phyloP scores from a whole-genome alignment of 73 alveolate species.

The Tetrahymena borealis region DNA sequence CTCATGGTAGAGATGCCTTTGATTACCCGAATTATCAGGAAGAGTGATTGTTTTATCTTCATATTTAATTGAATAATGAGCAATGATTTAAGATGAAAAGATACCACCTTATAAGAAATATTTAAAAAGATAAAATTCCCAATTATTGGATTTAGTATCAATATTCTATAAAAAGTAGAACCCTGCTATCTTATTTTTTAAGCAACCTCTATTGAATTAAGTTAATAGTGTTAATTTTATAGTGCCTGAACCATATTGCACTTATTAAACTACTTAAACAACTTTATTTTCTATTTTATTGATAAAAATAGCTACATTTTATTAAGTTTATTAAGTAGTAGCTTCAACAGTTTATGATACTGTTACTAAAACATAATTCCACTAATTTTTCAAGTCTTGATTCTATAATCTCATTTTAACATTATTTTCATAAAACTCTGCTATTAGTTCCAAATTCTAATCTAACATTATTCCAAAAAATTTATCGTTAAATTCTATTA shows the following conservation, averaged over 20 bases:
- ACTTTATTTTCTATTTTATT: not conserved
- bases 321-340: too few relatives aligned
- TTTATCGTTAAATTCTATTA: not conserved
- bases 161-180: not conserved
- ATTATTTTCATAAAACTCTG: not conserved
- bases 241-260: not conserved
- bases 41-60: not conserved
- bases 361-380: not conserved
- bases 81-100: not conserved
- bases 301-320: not conserved
- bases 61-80: not conserved
- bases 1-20: not conserved
- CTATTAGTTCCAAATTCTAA: not conserved
- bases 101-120: not conserved
- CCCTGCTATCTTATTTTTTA: not conserved
- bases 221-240: not conserved
- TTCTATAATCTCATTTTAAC: not conserved
- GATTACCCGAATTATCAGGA: not conserved
- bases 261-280: too few relatives aligned
- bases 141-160: not conserved
- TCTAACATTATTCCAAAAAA: not conserved
- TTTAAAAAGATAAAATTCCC: not conserved
- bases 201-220: not conserved
- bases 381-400: not conserved
- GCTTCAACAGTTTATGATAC: not conserved